A percentile compares a stretch with the other conserved stretches of the same genome.
Conservation (phyloP, 805 yeast species). For the Wickerhamiella brachini region DNA sequence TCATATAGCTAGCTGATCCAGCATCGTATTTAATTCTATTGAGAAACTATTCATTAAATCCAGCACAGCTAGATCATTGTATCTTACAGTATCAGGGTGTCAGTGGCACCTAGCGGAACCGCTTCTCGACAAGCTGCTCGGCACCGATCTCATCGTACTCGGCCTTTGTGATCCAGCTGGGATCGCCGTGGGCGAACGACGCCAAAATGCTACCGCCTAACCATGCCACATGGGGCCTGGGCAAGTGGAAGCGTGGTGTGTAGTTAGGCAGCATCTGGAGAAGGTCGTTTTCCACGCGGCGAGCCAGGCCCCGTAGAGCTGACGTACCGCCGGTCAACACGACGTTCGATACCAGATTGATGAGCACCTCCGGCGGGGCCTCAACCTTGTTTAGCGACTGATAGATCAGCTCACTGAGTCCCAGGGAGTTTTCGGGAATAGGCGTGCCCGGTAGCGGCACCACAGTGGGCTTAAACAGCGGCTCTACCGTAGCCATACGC, state of each 20-base stretch:
- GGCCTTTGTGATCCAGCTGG: constrained; percentile 80
- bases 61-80: too few relatives aligned
- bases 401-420: constrained; percentile 33
- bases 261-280: constrained; percentile 61
- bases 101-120: constrained; percentile 5
- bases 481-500: constrained; percentile 45
- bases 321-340: constrained; percentile 78
- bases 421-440: constrained; percentile 37
- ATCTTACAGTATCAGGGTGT: too few relatives aligned
- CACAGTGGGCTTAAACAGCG: constrained; percentile 52
- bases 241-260: constrained; percentile 64
- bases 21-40: too few relatives aligned
- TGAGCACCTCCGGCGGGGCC: constrained; percentile 44
- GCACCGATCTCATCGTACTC: constrained; percentile 85
- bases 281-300: constrained; percentile 59
- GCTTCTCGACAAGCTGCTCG: constrained; percentile 41
- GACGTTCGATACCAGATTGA: constrained; percentile 75
- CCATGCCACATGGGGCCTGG: constrained; percentile 72
- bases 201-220: constrained; percentile 83
- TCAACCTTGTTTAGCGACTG: constrained; percentile 35
- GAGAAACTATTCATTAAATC: too few relatives aligned
- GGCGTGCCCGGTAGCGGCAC: constrained; percentile 32
- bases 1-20: too few relatives aligned
- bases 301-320: constrained; percentile 65
- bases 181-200: constrained; percentile 84